Conservation (phyloP, 2,329 filamentous ascomycete genomes). For the Penicillium sp. region DNA sequence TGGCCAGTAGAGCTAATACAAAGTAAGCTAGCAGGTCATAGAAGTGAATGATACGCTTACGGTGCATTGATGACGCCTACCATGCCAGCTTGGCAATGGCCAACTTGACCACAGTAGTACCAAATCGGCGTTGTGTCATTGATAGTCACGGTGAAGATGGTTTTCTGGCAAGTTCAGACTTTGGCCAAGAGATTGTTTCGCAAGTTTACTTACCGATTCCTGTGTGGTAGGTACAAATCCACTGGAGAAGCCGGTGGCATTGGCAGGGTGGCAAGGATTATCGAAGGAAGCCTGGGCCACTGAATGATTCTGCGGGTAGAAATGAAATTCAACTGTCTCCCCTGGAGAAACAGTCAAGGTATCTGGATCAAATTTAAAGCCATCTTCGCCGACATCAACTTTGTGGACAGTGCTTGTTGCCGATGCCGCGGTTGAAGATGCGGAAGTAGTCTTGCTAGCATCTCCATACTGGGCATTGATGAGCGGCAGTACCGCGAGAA, state of each 20-base stretch:
- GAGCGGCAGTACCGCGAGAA: not conserved
- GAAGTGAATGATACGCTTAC: constrained; percentile 17
- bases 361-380: constrained; percentile 48
- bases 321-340: constrained; percentile 57
- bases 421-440: constrained; percentile 8
- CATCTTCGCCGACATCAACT: constrained; percentile 48
- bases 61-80: constrained; percentile 72
- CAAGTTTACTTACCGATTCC: constrained; percentile 5
- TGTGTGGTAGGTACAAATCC: constrained; percentile 39
- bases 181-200: not conserved
- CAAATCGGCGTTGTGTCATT: constrained; percentile 72
- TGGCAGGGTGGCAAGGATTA: constrained; percentile 52
- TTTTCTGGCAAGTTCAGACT: constrained; percentile 25
- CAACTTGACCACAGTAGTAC: constrained; percentile 74
- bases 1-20: constrained; percentile 5
- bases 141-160: constrained; percentile 72
- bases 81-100: constrained; percentile 76
- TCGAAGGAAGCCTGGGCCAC: constrained; percentile 54
- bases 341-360: constrained; percentile 49
- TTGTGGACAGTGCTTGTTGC: constrained; percentile 30
- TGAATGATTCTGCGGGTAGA: constrained; percentile 54
- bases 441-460: not conserved
- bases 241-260: constrained; percentile 47
- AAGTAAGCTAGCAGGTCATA: not conserved
- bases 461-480: constrained; percentile 6